Evolutionary conservation across 495 filamentous ascomycete genomes (phyloP).

Genomic region (Neurospora sp.): DNA sequence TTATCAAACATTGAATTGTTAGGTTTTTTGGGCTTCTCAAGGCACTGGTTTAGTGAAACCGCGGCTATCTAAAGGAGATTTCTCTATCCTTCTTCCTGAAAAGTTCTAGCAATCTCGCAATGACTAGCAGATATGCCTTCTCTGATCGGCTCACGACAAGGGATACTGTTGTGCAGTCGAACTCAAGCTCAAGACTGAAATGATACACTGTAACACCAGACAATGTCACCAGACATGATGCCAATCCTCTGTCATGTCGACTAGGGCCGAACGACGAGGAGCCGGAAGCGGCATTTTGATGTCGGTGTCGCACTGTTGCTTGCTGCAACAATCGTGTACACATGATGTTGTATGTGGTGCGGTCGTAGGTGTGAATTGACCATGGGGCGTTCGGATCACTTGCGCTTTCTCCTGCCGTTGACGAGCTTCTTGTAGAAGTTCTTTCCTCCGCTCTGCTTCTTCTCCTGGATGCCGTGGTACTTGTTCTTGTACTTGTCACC

Average conservation of each 20-base stretch:
- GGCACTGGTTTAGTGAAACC: not conserved
- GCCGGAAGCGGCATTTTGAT: not conserved
- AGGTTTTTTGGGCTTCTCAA: not conserved
- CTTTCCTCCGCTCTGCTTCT: conserved; percentile 21
- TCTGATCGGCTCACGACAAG: not conserved
- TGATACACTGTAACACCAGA: not conserved
- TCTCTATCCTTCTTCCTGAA: not conserved
- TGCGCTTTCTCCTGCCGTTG: conserved; percentile 16
- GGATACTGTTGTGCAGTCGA: not conserved
- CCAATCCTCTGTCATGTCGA: not conserved
- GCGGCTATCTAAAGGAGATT: not conserved
- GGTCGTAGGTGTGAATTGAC: not conserved
- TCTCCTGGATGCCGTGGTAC: conserved; percentile 24
- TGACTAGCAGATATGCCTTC: not conserved
- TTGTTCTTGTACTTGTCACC: conserved; percentile 26
- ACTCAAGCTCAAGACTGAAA: not conserved
- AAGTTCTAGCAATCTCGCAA: not conserved
- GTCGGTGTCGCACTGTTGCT: not conserved
- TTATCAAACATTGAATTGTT: not conserved
- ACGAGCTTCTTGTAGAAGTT: conserved; percentile 24
- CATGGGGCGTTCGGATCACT: conserved; percentile 6
- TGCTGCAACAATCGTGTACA: not conserved
- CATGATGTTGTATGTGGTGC: not conserved
- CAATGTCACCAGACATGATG: not conserved
- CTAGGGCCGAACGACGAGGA: not conserved